Evolutionary conservation across 768 basidiomycete genomes (phyloP).

Genomic region (Rhizopogon sp.): DNA sequence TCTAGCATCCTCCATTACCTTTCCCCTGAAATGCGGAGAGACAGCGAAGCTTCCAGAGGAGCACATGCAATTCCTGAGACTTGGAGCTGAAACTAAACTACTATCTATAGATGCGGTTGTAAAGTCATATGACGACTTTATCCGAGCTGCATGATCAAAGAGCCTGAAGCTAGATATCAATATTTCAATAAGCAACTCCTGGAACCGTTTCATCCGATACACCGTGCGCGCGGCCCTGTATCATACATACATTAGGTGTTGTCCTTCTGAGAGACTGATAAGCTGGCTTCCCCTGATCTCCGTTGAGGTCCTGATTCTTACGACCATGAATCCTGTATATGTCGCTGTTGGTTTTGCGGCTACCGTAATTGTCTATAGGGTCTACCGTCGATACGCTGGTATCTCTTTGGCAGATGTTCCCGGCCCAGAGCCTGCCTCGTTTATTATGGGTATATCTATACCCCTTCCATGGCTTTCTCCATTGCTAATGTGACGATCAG

Average conservation of each 20-base stretch:
- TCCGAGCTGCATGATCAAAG: neutral
- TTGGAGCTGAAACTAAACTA: neutral
- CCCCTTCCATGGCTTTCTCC: slow-evolving; percentile 6
- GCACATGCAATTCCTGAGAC: neutral
- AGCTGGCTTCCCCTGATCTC: neutral
- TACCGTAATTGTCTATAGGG: slow-evolving; percentile 3
- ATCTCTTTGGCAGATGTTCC: slow-evolving; percentile 11
- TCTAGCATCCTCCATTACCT: too few relatives aligned
- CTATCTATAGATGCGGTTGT: neutral
- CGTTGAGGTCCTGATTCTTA: neutral
- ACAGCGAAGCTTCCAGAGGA: too few relatives aligned
- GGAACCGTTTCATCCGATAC: too few relatives aligned
- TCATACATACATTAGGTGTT: slow-evolving; percentile 3
- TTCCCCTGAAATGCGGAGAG: too few relatives aligned
- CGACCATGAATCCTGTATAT: slow-evolving; percentile 8
- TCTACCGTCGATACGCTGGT: slow-evolving; percentile 1
- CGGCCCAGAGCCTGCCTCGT: slow-evolving; percentile 18
- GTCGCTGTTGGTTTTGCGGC: slow-evolving; percentile 1
- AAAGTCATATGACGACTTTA: too few relatives aligned
- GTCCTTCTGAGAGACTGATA: slow-evolving; percentile 5
- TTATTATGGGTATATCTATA: slow-evolving; percentile 10
- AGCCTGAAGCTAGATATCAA: too few relatives aligned
- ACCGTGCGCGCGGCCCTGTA: neutral
- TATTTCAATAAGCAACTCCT: too few relatives aligned
- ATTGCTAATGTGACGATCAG: slow-evolving; percentile 17